These are phyloP conservation scores for Cyclocybe aegerita DNA, from an alignment of 768 basidiomycete species.

Conservation along the genomic window DNA sequence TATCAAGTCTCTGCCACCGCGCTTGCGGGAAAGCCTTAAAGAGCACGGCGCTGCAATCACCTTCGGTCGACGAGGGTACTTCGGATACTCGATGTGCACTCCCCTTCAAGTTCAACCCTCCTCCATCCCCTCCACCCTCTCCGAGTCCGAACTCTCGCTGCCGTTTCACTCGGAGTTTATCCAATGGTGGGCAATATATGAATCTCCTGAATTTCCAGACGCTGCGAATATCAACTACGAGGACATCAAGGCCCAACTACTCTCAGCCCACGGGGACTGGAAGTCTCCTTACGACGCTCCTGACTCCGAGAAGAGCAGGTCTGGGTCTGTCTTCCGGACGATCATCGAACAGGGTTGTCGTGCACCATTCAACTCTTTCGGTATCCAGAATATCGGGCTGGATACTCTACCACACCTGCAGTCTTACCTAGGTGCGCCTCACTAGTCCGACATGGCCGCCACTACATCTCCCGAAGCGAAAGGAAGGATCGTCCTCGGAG, in stretches of 20 bases:
- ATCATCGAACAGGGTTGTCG: constrained; percentile 24
- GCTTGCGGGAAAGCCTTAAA: constrained; percentile 25
- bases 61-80: constrained; percentile 37
- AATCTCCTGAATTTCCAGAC: constrained; percentile 24
- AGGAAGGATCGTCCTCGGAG: constrained; percentile 39
- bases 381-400: neutral
- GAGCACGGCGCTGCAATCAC: constrained; percentile 34
- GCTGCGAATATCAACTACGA: constrained; percentile 20
- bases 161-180: constrained; percentile 16
- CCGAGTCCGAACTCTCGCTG: no score
- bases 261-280: constrained; percentile 31
- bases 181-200: constrained; percentile 44
- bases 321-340: constrained; percentile 18
- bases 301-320: constrained; percentile 17
- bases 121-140: neutral
- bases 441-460: constrained; percentile 29
- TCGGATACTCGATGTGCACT: constrained; percentile 31
- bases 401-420: constrained; percentile 20
- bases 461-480: constrained; percentile 11
- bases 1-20: constrained; percentile 23
- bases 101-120: constrained; percentile 8
- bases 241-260: constrained; percentile 24
- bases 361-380: neutral
- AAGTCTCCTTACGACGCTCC: constrained; percentile 32
- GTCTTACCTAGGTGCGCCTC: constrained; percentile 35